Evolutionary conservation across 2,329 filamentous ascomycete genomes (phyloP).

Genomic region (Ascochyta clinopodiicola): DNA sequence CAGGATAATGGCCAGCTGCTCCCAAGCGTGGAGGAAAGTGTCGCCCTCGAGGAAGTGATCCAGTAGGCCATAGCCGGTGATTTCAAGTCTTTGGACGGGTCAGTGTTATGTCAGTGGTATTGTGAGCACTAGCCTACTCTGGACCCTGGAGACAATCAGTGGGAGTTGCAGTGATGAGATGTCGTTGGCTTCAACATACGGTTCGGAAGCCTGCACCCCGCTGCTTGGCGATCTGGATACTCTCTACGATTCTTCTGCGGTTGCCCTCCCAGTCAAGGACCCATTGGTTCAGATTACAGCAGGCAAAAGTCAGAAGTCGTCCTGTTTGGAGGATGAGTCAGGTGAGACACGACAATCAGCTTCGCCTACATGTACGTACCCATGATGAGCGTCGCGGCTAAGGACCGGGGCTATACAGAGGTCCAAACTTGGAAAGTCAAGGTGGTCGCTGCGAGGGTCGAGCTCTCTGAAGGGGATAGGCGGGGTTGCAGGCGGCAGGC

Average conservation of each 20-base stretch:
- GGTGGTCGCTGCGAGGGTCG: constrained; percentile 5
- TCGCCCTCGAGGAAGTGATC: constrained; percentile 62
- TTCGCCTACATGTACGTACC: not conserved
- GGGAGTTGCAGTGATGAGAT: not conserved
- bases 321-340: constrained; percentile 10
- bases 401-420: not conserved
- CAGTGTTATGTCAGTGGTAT: not conserved
- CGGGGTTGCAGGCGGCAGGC: not conserved
- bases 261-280: constrained; percentile 60
- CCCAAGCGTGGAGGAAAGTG: constrained; percentile 51
- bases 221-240: constrained; percentile 64
- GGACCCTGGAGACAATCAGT: constrained; percentile 8
- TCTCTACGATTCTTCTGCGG: constrained; percentile 66
- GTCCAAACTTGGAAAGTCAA: not conserved
- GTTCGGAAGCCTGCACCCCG: constrained; percentile 14
- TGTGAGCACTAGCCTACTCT: constrained; percentile 6
- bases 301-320: constrained; percentile 36
- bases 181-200: constrained; percentile 52
- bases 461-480: constrained; percentile 15
- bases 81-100: constrained; percentile 47
- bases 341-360: not conserved
- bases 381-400: not conserved
- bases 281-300: constrained; percentile 42
- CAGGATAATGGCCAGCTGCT: constrained; percentile 68
- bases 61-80: constrained; percentile 49